Base-by-base conservation (phyloP, 2,329 filamentous ascomycete genomes). In the Coniochaeta pulveracea region DNA sequence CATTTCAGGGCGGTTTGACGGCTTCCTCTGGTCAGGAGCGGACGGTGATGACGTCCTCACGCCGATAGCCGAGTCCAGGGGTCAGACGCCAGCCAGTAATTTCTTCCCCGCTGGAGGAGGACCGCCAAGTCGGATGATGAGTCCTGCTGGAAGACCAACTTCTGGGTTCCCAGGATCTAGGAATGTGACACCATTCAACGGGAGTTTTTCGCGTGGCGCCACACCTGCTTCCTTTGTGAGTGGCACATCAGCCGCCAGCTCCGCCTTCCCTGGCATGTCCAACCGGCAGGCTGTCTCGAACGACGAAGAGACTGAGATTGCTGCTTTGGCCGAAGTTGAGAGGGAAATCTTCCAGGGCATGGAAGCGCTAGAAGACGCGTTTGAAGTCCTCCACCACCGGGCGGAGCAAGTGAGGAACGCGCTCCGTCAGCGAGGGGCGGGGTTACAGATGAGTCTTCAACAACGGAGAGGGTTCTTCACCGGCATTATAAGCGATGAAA, bases 271-370 rank as follows among this genome's bases (percentile, higher is more conserved):
- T 0, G 45, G 52, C 9, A 52, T 56, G 6, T 55, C 58, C 4
- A 62, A 53, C 36, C 60, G 69, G 10, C 66, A 71, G 26, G 65
- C 75, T 3, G 88, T 96, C 4, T 88, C 86, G 4, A 74, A 93
- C 37, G 89, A 95, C 51, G 89, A 96, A 55, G 89, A 96, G 49
- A 85, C 84, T 34, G 89, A 95, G 54, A 88, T 95, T 47, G 83
- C 83, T 1, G 82, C 84, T 2, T 69, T 95, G 5, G 85, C 85
- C 6, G 89, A 95, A 57, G 78, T 95, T 24, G 89, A 96, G 57
- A 76, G 86, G 6, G 85, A 94, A 49, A 93, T 96, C 37, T 95
- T 89, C 57, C 70, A 76, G 21, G 85, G 88, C 40, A 96, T 96
- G 89, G 89, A 96, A 58, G 78, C 77, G 0, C 70, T 96, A 16